Evolutionary conservation across 345 rosid genomes (phyloP), one percentile per base, ranked within the genome.

Genomic region (Eucalyptus leucophloia): DNA sequence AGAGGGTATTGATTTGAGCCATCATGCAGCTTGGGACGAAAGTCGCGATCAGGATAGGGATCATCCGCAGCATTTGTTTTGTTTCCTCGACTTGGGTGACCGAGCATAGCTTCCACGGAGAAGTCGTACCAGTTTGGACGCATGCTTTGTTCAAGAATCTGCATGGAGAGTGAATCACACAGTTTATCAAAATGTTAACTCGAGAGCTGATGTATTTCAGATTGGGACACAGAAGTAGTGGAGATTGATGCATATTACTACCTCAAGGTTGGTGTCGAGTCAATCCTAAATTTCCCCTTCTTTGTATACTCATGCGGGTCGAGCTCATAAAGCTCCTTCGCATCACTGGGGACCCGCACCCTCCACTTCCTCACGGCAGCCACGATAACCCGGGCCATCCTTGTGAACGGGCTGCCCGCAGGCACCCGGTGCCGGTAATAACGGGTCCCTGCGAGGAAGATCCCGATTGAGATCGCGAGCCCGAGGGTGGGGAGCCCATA

Each of bases 71-170:
- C 97, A 97, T 96, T 90, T 97, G 98, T 86, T 98, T 98, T 7
- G 99, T 96, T 91, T 97, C 99, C 91, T 98, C 99, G 0, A 98
- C 99, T 93, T 97, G 97, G n/a, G 98, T 96, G 21, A 94, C 96
- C 21, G 98, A 85, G 90, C 98, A 95, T 3, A 95, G 91, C 92
- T 88, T 90, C 98, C 97, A 97, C 44, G 93, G 92, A 89, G 90
- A 90, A 3, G 88, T 92, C 85, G 94, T 86, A 54, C 93, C 95
- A 49, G 95, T 95, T 91, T 93, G 93, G 34, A 95, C 94, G 50
- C 96, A 91, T 81, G 99, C 98, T 93, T 93, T 96, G 89, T 92
- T 93, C 53, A 98, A 90, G 86, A 98, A 94, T 92, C 99, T 96
- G 89, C 91, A 91, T 24, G 26, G 32, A 40, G 24, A 62, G 81